Conservation (phyloP, 2,329 filamentous ascomycete genomes). For the Ophiosphaerella narmari region DNA sequence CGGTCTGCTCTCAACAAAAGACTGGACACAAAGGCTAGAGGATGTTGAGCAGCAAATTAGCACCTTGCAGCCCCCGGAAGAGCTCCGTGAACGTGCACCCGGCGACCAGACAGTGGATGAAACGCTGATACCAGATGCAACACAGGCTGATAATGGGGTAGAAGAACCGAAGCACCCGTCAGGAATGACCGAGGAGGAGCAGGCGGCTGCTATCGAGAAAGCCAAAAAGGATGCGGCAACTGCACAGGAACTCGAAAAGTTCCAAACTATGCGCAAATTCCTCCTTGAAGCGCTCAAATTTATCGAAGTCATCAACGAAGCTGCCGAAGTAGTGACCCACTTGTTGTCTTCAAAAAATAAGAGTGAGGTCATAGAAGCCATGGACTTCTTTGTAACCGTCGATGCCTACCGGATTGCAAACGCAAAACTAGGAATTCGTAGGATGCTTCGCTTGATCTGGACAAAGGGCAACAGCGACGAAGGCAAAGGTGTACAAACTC, state of each 20-base stretch:
- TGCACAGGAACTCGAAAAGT: slow-evolving; percentile 82
- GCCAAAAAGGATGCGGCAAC: slow-evolving; percentile 86
- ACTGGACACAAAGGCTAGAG: slow-evolving; percentile 83
- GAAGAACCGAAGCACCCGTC: slow-evolving; percentile 54
- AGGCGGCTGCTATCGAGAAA: slow-evolving; percentile 73
- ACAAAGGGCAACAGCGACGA: slow-evolving; percentile 99
- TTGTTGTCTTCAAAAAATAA: slow-evolving; percentile 94
- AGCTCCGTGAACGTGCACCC: slow-evolving; percentile 68
- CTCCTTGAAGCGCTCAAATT: slow-evolving; percentile 93
- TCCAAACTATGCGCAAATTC: slow-evolving; percentile 86
- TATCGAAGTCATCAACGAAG: slow-evolving; percentile 86
- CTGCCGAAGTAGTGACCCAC: slow-evolving; percentile 80
- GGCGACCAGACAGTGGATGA: slow-evolving; percentile 74
- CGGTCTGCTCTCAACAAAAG: slow-evolving; percentile 74
- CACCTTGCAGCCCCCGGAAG: slow-evolving; percentile 77
- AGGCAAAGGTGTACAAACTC: slow-evolving; percentile 95
- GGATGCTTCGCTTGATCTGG: slow-evolving; percentile 97
- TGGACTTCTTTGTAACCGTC: slow-evolving; percentile 95
- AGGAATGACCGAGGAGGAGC: slow-evolving; percentile 81
- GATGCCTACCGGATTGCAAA: slow-evolving; percentile 97
- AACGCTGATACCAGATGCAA: slow-evolving; percentile 84
- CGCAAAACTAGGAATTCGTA: slow-evolving; percentile 86
- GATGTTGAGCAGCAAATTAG: slow-evolving; percentile 82
- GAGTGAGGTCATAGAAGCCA: slow-evolving; percentile 97
- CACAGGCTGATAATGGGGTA: slow-evolving; percentile 66